A percentile compares a stretch with the other conserved stretches of the same genome.
Evolutionary conservation across 345 rosid genomes (phyloP).

Genomic region (Eucalyptus guilfoylei): DNA sequence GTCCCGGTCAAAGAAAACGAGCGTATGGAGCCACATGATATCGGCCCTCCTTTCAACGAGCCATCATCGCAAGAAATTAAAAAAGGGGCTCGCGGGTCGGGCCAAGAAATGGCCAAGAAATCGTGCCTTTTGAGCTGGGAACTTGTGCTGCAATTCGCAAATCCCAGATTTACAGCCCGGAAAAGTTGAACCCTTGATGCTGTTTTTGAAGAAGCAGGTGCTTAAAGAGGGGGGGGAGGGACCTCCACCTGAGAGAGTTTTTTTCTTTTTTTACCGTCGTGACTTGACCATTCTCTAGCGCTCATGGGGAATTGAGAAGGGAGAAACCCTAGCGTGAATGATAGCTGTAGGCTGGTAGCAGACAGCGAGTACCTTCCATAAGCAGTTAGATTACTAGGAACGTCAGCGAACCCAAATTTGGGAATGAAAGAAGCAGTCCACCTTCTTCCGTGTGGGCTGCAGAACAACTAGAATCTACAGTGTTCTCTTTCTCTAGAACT

Average conservation of each 20-base stretch:
- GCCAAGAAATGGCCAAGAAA: not conserved
- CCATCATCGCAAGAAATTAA: not conserved
- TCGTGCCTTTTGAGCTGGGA: not conserved
- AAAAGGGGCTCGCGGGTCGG: not conserved
- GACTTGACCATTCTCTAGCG: not conserved
- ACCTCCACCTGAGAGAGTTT: not conserved
- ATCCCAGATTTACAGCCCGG: not conserved
- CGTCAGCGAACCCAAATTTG: not conserved
- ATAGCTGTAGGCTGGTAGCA: not conserved
- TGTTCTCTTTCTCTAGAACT: not conserved
- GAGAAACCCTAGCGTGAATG: not conserved
- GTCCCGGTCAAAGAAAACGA: not conserved
- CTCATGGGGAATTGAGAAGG: not conserved
- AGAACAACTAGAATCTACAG: not conserved
- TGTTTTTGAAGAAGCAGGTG: not conserved
- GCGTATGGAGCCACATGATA: not conserved
- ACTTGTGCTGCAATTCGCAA: not conserved
- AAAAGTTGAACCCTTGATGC: not conserved
- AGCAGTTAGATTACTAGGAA: not conserved
- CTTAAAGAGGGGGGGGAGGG: not conserved
- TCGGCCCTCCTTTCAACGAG: not conserved
- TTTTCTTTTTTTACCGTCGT: not conserved
- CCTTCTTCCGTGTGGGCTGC: not conserved
- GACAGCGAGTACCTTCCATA: not conserved
- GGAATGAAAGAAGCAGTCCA: not conserved